Evolutionary conservation across 495 filamentous ascomycete species (phyloP).

Genomic region (Xylaria flabelliformis): DNA sequence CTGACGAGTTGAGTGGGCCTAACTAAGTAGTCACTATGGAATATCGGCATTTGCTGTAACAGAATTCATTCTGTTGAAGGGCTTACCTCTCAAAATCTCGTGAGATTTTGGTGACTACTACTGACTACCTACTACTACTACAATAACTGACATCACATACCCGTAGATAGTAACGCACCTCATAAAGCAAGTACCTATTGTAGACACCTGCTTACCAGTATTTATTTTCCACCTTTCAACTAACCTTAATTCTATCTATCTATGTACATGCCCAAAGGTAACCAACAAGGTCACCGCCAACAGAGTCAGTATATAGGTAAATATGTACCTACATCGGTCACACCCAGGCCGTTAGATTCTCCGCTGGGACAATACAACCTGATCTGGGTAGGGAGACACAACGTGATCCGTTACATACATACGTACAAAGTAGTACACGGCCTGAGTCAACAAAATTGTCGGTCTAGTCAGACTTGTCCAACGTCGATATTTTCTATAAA

Average conservation of each 20-base stretch:
- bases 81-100: background rate
- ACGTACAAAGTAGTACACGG: background rate
- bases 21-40: constrained; percentile 4
- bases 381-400: background rate
- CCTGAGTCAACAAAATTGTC: constrained; percentile 18
- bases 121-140: background rate
- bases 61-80: background rate
- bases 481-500: constrained; percentile 4
- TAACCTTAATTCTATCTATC: background rate
- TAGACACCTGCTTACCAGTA: background rate
- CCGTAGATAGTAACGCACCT: background rate
- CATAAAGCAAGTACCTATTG: background rate
- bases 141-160: constrained; percentile 17
- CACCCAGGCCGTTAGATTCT: constrained; percentile 16
- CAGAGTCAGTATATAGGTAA: background rate
- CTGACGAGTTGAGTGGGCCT: constrained; percentile 6
- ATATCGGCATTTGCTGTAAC: background rate
- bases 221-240: background rate
- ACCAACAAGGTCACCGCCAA: background rate
- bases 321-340: background rate
- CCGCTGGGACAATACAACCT: constrained; percentile 10
- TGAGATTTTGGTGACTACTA: background rate
- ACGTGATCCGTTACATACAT: background rate
- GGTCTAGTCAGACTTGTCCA: constrained; percentile 17
- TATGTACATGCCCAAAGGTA: background rate